Evolutionary conservation across 768 basidiomycete genomes (phyloP).

Genomic region (Russula virescens): DNA sequence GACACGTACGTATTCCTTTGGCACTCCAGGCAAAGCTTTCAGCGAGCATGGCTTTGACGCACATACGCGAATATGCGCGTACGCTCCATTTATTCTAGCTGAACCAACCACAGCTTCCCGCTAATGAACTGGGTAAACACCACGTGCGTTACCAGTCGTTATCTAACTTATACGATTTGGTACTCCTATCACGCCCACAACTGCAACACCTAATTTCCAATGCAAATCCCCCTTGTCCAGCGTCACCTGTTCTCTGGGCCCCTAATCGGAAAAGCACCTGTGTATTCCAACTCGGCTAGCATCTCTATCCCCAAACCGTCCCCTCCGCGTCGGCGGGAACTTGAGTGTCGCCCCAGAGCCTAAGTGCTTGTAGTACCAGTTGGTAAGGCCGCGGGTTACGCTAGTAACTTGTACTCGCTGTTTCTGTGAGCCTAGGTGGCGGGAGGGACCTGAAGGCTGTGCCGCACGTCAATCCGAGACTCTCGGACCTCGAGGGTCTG

Average conservation of each 20-base stretch:
- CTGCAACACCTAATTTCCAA: neutral
- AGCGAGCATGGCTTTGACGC: neutral
- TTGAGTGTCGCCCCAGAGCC: neutral
- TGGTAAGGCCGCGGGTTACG: neutral
- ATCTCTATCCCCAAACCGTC: neutral
- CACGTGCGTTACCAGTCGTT: neutral
- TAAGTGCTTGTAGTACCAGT: neutral
- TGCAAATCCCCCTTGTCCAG: neutral
- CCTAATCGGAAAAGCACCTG: conserved; percentile 9
- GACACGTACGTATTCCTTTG: neutral
- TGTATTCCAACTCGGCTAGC: neutral
- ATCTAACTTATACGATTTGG: neutral
- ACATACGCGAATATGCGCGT: neutral
- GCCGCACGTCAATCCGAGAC: conserved; percentile 4
- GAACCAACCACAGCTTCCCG: neutral
- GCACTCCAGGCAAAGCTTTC: neutral
- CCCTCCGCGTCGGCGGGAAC: neutral
- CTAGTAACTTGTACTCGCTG: neutral
- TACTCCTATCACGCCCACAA: neutral
- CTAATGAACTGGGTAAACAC: neutral
- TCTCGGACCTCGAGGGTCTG: neutral
- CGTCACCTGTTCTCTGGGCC: neutral
- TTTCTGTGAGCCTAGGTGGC: neutral
- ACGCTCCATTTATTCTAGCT: neutral
- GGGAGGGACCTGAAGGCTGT: conserved; percentile 12